Evolutionary conservation across 2,329 filamentous ascomycete genomes (phyloP), one percentile per base, ranked within the genome.

Genomic region (Cercospora berteroae): DNA sequence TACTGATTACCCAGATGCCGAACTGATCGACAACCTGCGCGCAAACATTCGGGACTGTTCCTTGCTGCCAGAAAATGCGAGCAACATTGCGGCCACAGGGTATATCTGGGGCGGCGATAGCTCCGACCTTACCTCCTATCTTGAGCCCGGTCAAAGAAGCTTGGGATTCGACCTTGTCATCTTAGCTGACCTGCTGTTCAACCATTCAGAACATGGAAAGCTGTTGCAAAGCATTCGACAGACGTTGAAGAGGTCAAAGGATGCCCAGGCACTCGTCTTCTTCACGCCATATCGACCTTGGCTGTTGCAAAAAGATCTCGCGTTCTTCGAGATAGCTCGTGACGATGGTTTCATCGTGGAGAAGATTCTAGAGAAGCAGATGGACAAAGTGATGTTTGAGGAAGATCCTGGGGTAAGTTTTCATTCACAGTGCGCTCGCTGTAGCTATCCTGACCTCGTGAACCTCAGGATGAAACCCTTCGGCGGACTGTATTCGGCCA

Each of bases 271-370:
- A 2, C 86, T 94, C 74, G 93, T 97, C 7, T 96, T 97, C 79
- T 98, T 97, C 81, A 96, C 94, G 0, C 94, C 92, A 20, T 97
- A 98, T 80, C 85, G 95, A 70, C 94, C 94, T 1, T 97, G 94
- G 94, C 83, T 97, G 76, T 84, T 91, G 74, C 86, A 93, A 70
- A 91, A 93, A 79, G 95, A 97, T 75, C 83, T 96, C 77, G 87
- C 86, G 4, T 97, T 97, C 81, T 97, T 97, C 76, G 90, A 93
- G 59, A 76, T 93, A 66, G 91, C 90, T 4, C 83, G 87, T 67
- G 86, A 87, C 61, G 84, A 83, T 59, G 93, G 93, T 0, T 91
- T 97, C 68, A 80, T 80, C 16, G 93, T 97, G 2, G 89, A 89
- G 70, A 92, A 94, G 82, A 84, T 96, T 36, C 83, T 94, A 58